Evolutionary conservation across 768 basidiomycete genomes (phyloP), one percentile per base, ranked within the genome.

Genomic region (Nidula microcarpa): DNA sequence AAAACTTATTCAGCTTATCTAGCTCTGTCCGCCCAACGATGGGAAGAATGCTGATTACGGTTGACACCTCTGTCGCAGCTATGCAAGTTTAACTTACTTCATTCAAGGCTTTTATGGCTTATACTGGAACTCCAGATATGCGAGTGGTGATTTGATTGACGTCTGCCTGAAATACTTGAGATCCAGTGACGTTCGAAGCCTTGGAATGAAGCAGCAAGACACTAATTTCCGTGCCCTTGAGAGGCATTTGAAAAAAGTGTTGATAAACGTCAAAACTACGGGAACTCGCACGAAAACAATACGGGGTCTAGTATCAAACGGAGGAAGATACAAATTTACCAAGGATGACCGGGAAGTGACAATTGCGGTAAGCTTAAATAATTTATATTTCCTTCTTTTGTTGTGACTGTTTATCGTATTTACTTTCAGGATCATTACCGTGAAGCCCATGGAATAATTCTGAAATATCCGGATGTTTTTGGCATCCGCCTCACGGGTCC

Each of bases 21-120:
- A 80, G 79, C 55, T 78, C 75, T 44, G 76, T 81, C 37, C 72
- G 81, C 1, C 79, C 78, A 0, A 66, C 73, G 1, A 52, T 68
- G 0, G 69, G 67, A 0, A 53, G 66, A 7, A 72, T 80, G 54
- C 58, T 78, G 0, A 59, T 82, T 1, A 80, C 75, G 11, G 63
- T 82, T 1, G 81, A 82, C 49, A 77, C 72, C 0, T 71, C 74
- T 1, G 72, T 76, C 11, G 66, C 79, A 0, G 68, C 73, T 0
- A 61, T 82, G 79, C 81, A 68, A 56, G 69, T 49, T 33, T 14
- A 33, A n/a, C 3, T 52, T 4, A 36, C 52, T 47, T 57, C 18
- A 35, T 41, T 1, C 13, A 41, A 2, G 11, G 23, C 2, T 30
- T 33, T 17, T n/a, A 11, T 30, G 39, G 16, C 44, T 35, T n/a